Evolutionary conservation across 768 basidiomycete genomes (phyloP), one percentile per base, ranked within the genome.

Genomic region (Mycena alexandri): DNA sequence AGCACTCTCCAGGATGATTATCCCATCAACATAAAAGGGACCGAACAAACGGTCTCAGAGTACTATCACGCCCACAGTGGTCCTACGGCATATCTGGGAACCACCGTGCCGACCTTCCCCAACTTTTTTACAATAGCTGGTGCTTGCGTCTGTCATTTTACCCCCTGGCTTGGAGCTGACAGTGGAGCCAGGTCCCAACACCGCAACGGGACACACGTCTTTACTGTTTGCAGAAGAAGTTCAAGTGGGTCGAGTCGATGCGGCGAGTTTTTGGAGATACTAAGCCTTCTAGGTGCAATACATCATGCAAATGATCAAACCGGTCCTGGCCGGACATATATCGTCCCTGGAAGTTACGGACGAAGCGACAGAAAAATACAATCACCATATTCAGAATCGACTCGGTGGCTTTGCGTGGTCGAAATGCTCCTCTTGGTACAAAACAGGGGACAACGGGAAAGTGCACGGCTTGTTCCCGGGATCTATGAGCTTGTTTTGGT

Each of bases 71-170:
- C 75, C 9, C 73, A 80, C n/a, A 77, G 77, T 0, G 84, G 84
- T 0, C 81, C 84, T 12, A 78, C 78, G 51, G 84, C 84, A 19
- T 85, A 85, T 69, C 71, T 81, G 10, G 84, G 83, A 29, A 84
- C 82, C 1, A 75, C 78, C 7, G 63, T 82, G 5, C 83, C 85
- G 34, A 80, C 79, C 13, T 86, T 86, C 70, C 85, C 85, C 0
- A 86, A 86, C 67, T 80, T 83, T 63, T 84, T 76, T 69, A 74
- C 77, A 11, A 57, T 85, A 6, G 69, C 76, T 24, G 85, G 85
- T 81, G 42, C 21, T 19, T 10, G 33, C 13, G 8, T 38, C n/a
- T n/a, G n/a, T 42, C 8, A 25, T 21, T n/a, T 53, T 25, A 12
- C 6, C n/a, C 36, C 10, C 22, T 19, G 13, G 29, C 53, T 9